phyloP scores from a whole-genome alignment of 2,329 filamentous ascomycete genomes.

The Trichoderma sp. region DNA sequence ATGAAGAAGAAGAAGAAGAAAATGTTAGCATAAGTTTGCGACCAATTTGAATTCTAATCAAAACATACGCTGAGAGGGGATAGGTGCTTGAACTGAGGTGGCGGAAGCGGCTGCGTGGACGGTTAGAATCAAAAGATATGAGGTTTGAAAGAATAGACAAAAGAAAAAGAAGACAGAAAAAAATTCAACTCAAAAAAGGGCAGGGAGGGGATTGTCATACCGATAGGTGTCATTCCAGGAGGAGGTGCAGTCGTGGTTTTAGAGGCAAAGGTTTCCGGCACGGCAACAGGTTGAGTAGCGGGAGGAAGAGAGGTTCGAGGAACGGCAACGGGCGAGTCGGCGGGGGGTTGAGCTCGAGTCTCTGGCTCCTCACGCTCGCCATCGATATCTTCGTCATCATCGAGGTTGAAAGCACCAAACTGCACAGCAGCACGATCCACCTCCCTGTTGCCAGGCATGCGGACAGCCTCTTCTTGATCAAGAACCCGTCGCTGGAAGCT shows the following conservation, averaged over 20 bases:
- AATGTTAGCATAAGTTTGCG: constrained; percentile 19
- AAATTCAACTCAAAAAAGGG: not conserved
- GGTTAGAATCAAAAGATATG: constrained; percentile 16
- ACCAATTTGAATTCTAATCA: not conserved
- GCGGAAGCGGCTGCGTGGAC: constrained; percentile 23
- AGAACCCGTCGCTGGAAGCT: constrained; percentile 83
- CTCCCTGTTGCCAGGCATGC: constrained; percentile 96
- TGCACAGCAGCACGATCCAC: constrained; percentile 91
- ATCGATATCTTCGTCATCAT: constrained; percentile 85
- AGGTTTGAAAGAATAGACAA: not conserved
- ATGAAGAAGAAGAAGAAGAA: not conserved
- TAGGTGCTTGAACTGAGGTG: constrained; percentile 28
- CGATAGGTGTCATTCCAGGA: constrained; percentile 36
- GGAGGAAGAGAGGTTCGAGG: constrained; percentile 86
- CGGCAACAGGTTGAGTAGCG: constrained; percentile 51
- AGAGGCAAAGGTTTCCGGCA: constrained; percentile 55
- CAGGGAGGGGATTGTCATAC: constrained; percentile 25
- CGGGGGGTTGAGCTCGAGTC: constrained; percentile 87
- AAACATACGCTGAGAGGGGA: constrained; percentile 30
- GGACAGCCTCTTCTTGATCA: constrained; percentile 95
- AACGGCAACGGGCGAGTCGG: constrained; percentile 82
- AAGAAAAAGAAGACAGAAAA: not conserved
- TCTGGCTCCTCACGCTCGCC: constrained; percentile 93
- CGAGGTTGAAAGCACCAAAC: constrained; percentile 92
- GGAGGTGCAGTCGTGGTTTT: constrained; percentile 49